Percentiles rank a stretch among this genome's conserved stretches.
These are phyloP conservation scores for Arthrobotrys conoides DNA, from an alignment of 2,329 filamentous ascomycete species.

Conservation along the genomic window DNA sequence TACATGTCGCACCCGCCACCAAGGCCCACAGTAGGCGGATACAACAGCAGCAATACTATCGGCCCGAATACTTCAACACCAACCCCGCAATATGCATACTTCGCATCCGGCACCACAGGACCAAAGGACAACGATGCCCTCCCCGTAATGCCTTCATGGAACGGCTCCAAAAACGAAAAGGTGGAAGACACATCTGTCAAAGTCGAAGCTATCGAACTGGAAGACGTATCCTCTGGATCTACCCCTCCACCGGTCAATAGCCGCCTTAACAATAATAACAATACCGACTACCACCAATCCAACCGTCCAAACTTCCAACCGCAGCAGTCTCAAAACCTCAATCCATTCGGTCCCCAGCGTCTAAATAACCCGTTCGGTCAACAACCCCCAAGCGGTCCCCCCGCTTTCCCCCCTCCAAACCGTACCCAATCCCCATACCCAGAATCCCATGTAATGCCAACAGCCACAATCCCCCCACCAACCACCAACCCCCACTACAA, in stretches of 20 bases:
- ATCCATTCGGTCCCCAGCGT: slow-evolving; percentile 56
- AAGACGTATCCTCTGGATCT: slow-evolving; percentile 44
- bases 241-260: slow-evolving; percentile 21
- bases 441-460: slow-evolving; percentile 52
- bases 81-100: slow-evolving; percentile 63
- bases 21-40: neutral
- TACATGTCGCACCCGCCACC: slow-evolving; percentile 42
- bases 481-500: slow-evolving; percentile 7
- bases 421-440: slow-evolving; percentile 56
- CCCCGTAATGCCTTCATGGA: slow-evolving; percentile 64
- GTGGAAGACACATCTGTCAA: slow-evolving; percentile 59
- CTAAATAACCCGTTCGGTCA: slow-evolving; percentile 54
- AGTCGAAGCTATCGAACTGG: slow-evolving; percentile 56
- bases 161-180: slow-evolving; percentile 61
- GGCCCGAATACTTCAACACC: slow-evolving; percentile 32
- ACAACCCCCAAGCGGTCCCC: slow-evolving; percentile 26
- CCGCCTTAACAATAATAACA: slow-evolving; percentile 18
- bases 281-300: slow-evolving; percentile 28
- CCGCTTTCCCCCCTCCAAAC: slow-evolving; percentile 45
- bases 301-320: slow-evolving; percentile 52
- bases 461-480: slow-evolving; percentile 14
- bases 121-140: slow-evolving; percentile 62
- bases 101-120: slow-evolving; percentile 56
- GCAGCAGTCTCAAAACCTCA: slow-evolving; percentile 36
- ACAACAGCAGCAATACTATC: slow-evolving; percentile 27